phyloP scores from a whole-genome alignment of 2,329 filamentous ascomycete genomes.

The Nothophaeocryptopus gaeumannii region DNA sequence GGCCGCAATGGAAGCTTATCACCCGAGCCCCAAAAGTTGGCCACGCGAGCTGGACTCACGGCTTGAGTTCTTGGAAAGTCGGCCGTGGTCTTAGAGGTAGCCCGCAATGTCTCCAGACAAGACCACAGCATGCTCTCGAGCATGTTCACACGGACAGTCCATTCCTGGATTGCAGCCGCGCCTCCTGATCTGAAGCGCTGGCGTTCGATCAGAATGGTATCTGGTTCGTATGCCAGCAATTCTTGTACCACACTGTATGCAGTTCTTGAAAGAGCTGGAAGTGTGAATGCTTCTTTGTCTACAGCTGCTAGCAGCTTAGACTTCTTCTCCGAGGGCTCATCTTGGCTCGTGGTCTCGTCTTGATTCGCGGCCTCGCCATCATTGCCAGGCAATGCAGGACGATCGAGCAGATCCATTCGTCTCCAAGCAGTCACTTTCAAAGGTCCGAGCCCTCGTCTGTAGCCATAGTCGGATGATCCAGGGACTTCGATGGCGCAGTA shows the following conservation, averaged over 20 bases:
- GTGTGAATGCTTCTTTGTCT: constrained; percentile 37
- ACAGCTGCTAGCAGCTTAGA: neutral
- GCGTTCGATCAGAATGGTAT: constrained; percentile 67
- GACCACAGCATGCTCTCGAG: constrained; percentile 80
- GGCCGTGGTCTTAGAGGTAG: constrained; percentile 35
- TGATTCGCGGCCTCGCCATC: neutral
- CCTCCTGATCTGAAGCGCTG: constrained; percentile 65
- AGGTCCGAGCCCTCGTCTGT: neutral
- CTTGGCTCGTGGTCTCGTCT: neutral
- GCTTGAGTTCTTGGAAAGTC: constrained; percentile 43
- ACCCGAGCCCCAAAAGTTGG: constrained; percentile 52
- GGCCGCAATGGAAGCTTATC: constrained; percentile 3
- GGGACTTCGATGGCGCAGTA: constrained; percentile 55
- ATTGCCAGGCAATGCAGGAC: neutral
- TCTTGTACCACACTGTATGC: constrained; percentile 56
- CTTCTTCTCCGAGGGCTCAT: constrained; percentile 1
- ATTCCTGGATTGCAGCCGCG: constrained; percentile 66
- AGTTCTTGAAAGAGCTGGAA: constrained; percentile 51
- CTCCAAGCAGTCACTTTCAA: constrained; percentile 38
- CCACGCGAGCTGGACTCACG: constrained; percentile 55
- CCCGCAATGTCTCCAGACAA: constrained; percentile 57
- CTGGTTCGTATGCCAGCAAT: constrained; percentile 57
- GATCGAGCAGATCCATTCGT: constrained; percentile 33
- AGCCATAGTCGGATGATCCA: constrained; percentile 12
- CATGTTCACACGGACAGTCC: constrained; percentile 79